Evolutionary conservation across 306 rosid species (phyloP), one percentile per base, ranked within the genome.

Genomic region (Corylus americana): DNA sequence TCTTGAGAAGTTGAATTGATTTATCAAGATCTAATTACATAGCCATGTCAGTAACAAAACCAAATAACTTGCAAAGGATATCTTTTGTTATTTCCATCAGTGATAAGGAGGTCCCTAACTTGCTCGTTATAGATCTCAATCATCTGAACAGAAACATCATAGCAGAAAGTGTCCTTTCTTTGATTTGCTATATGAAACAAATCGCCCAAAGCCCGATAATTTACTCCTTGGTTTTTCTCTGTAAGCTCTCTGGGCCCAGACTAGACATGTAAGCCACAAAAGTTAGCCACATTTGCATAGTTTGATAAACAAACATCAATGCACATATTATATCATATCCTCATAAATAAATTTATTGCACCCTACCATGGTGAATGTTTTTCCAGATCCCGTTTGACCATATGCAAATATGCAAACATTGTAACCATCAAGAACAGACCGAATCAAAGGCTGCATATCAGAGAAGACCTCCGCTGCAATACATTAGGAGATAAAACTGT

Each of bases 61-160:
- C 63, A 78, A 64, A 35, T 76, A 76, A 83, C 74, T 29, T 42
- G 68, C 69, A 82, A 90, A 92, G 98, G 98, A 94, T 94, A 94
- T 94, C 97, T 91, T 89, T 83, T 94, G 92, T 90, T 91, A 79
- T 87, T 72, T 84, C 98, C 98, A 78, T 90, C 98, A 48, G 88
- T 78, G 80, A 91, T 91, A 80, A 94, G 91, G 78, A 94, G 92
- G 85, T 94, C 98, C 74, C 98, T 86, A 76, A 94, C 98, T 94
- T 92, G 98, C 89, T 94, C 98, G 3, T 94, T 94, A 71, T 94
- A 94, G 71, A 94, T 94, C 89, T 94, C 98, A 80, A 94, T 92
- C 98, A 94, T 94, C 83, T 94, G 98, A 63, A 94, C 97, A 22
- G 91, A 90, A 78, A 94, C 95, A 68, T 92, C 93, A 58, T 92